Conservation (phyloP, 805 yeast species). For the Priceomyces fermenticarens region DNA sequence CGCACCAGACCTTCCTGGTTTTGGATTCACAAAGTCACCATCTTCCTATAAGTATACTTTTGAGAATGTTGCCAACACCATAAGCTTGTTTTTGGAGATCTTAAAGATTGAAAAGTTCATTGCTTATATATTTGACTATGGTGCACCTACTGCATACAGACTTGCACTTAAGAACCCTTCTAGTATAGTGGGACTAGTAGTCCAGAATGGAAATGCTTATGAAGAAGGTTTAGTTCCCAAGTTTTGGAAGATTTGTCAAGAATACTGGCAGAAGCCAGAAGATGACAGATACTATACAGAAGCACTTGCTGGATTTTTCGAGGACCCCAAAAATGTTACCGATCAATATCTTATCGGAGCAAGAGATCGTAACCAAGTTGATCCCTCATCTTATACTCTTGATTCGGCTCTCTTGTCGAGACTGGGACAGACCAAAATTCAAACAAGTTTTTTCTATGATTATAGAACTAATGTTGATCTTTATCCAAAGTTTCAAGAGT, state of each 20-base stretch:
- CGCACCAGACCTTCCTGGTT: conserved; percentile 48
- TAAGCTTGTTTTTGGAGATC: conserved; percentile 25
- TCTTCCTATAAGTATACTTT: conserved; percentile 25
- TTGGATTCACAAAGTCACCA: conserved; percentile 34
- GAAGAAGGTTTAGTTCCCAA: conserved; percentile 35
- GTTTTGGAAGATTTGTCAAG: conserved; percentile 36
- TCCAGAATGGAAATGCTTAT: conserved; percentile 46
- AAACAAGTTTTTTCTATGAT: conserved; percentile 32
- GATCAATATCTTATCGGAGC: conserved; percentile 31
- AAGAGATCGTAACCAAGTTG: conserved; percentile 20
- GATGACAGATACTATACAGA: background rate
- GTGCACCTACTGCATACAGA: conserved; percentile 41
- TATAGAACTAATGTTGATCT: conserved; percentile 30
- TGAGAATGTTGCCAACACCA: conserved; percentile 26
- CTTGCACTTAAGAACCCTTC: conserved; percentile 31
- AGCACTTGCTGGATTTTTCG: conserved; percentile 12
- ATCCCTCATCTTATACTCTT: conserved; percentile 28
- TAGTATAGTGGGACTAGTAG: conserved; percentile 26
- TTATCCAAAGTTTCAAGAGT: conserved; percentile 37
- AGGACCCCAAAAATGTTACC: conserved; percentile 15
- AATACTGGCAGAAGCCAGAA: conserved; percentile 27
- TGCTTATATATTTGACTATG: conserved; percentile 42
- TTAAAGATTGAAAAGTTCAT: conserved; percentile 24
- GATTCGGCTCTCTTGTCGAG: conserved; percentile 24
- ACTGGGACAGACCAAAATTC: conserved; percentile 22